Conservation (phyloP, 345 rosid genomes). For the Brassica juncea region DNA sequence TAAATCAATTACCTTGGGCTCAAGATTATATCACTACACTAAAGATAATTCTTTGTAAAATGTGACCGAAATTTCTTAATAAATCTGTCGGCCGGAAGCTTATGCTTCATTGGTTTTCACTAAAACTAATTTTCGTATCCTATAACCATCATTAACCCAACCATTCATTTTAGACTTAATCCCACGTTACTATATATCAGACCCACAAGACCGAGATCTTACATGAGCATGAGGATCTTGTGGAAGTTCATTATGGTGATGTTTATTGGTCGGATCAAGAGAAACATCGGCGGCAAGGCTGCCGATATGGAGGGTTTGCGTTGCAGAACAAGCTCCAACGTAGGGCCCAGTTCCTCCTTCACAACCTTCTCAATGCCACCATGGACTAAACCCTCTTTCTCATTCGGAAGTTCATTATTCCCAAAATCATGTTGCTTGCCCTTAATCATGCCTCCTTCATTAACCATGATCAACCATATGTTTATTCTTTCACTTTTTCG, state of each 20-base stretch:
- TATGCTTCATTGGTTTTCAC: background rate
- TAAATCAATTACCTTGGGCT: no score
- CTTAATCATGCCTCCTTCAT: constrained; percentile 29
- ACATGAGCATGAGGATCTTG: constrained; percentile 17
- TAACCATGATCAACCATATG: constrained; percentile 7
- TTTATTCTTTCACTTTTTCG: background rate
- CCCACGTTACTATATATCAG: background rate
- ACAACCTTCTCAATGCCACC: constrained; percentile 56
- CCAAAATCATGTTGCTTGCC: constrained; percentile 40
- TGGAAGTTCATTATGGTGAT: constrained; percentile 23
- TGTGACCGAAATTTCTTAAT: no score
- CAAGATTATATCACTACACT: no score
- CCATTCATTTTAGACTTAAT: background rate
- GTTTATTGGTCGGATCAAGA: constrained; percentile 29
- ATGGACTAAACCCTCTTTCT: constrained; percentile 38
- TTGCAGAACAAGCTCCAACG: constrained; percentile 47
- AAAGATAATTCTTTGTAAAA: no score
- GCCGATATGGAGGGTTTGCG: background rate
- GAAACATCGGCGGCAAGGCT: constrained; percentile 3
- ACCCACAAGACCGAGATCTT: constrained; percentile 8
- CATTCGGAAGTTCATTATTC: constrained; percentile 19
- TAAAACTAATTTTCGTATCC: background rate
- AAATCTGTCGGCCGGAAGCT: no score
- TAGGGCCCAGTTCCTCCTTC: constrained; percentile 65
- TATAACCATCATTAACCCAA: background rate